Evolutionary conservation across 2,329 filamentous ascomycete genomes (phyloP), one percentile per base, ranked within the genome.

Genomic region (Aspergillus intermedius): DNA sequence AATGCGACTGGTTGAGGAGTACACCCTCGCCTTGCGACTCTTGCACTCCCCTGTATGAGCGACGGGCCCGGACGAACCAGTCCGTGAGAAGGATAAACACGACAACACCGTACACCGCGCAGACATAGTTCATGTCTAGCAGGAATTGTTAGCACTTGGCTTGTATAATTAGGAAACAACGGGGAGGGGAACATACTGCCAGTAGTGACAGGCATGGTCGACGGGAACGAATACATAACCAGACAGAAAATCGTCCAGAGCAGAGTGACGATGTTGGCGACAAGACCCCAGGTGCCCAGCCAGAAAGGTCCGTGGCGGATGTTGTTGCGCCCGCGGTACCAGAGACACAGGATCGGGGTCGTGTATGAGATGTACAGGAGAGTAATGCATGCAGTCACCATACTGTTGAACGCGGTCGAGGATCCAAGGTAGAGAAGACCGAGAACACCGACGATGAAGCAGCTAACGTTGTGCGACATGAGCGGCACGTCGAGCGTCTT

Each of bases 331-430:
- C 75, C 74, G 21, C 64, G 64, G 44, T 72, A 55, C 23, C 77
- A 66, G 34, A 77, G 67, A 50, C 71, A 75, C 46, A 71, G 49
- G 30, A 77, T 67, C 0, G 75, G 75, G 44, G 75, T 68, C 2
- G 72, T 55, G 55, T 78, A 76, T 3, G 71, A 71, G 37, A 76
- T 55, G 51, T 73, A 75, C 62, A 79, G 74, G 15, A 75, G 55
- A 0, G 66, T 67, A 46, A 77, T 75, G 37, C 75, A 74, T 1
- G 72, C 73, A 1, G 69, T 69, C 17, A 70, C 66, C 57, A 74
- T 70, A 30, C 68, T 70, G 57, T 68, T 69, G 51, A 74, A 72
- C 0, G 71, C 72, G 9, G 67, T 66, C 2, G 64, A 63, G 12
- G 67, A 70, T 30, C 69, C 72, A 37, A 75, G 61, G 51, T 77